Percentiles rank a stretch among this genome's conserved stretches.
Evolutionary conservation across 768 basidiomycete species (phyloP).

Genomic region (Rhizopogon vesiculosus): DNA sequence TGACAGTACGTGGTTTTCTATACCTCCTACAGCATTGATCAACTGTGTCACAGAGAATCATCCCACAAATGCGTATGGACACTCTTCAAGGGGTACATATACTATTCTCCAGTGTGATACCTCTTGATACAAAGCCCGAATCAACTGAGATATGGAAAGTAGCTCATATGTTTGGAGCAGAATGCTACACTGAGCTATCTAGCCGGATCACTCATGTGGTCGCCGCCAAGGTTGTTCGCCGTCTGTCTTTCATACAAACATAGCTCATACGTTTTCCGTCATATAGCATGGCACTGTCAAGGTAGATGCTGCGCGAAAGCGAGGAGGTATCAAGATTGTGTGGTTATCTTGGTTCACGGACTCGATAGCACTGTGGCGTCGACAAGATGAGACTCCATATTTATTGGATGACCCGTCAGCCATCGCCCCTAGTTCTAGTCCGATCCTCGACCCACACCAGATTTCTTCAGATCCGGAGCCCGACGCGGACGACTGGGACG

Average conservation of each 20-base stretch:
- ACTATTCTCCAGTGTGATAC: conserved; percentile 93
- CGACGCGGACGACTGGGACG: conserved; percentile 67
- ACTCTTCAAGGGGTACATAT: conserved; percentile 79
- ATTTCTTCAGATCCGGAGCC: conserved; percentile 66
- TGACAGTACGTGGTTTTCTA: conserved; percentile 56
- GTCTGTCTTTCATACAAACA: neutral
- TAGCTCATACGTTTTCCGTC: conserved; percentile 1
- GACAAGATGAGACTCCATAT: conserved; percentile 76
- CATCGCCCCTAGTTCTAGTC: conserved; percentile 35
- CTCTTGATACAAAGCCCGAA: conserved; percentile 79
- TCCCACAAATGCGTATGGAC: conserved; percentile 70
- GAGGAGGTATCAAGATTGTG: conserved; percentile 79
- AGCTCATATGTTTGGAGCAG: conserved; percentile 86
- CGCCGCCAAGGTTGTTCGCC: conserved; percentile 66
- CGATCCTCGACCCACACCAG: conserved; percentile 42
- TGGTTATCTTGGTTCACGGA: conserved; percentile 89
- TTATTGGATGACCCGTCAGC: conserved; percentile 58
- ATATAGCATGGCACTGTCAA: conserved; percentile 84
- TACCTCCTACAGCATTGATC: neutral
- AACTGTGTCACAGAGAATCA: conserved; percentile 58
- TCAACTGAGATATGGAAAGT: conserved; percentile 80
- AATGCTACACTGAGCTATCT: conserved; percentile 65
- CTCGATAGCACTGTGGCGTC: conserved; percentile 83
- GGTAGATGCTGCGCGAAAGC: conserved; percentile 75
- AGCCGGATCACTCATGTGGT: conserved; percentile 83